phyloP scores from a whole-genome alignment of 371 early-diverging fungal genomes.

The Batkoa obscura region DNA sequence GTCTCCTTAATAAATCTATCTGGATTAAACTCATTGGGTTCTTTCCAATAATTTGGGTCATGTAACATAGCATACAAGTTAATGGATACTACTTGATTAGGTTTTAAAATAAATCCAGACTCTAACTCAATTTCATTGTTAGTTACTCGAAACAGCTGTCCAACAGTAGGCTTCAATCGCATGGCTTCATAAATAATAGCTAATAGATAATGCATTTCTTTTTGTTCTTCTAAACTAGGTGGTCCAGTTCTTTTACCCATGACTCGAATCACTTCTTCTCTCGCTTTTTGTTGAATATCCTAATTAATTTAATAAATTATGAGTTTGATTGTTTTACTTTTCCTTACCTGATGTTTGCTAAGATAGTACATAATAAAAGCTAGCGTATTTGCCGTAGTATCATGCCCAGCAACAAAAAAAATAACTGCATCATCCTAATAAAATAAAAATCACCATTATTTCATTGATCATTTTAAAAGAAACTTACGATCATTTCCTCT shows the following conservation, averaged over 20 bases:
- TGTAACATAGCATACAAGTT: not conserved
- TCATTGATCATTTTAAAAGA: conserved; percentile 6
- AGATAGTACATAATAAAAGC: conserved; percentile 18
- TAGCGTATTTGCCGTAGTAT: conserved; percentile 20
- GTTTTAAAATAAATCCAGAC: not conserved
- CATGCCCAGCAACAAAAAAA: conserved; percentile 25
- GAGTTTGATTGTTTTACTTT: no score
- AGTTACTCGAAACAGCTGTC: not conserved
- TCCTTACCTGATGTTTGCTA: conserved; percentile 8
- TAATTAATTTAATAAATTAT: not conserved
- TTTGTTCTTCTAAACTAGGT: not conserved
- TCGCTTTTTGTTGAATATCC: conserved; percentile 8
- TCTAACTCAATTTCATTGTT: not conserved
- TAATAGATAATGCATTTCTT: not conserved
- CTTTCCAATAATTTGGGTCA: not conserved
- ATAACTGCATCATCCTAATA: conserved; percentile 10
- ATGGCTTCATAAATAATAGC: conserved; percentile 2
- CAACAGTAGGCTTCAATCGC: not conserved
- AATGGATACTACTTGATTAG: not conserved
- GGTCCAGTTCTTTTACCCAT: not conserved
- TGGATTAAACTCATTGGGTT: not conserved
- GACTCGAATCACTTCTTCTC: conserved; percentile 9
- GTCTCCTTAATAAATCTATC: not conserved
- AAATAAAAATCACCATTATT: conserved; percentile 5
- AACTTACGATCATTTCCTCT: not conserved